Evolutionary conservation across 352 stramenopile genomes (phyloP).

Genomic region (Phytophthora rubi): DNA sequence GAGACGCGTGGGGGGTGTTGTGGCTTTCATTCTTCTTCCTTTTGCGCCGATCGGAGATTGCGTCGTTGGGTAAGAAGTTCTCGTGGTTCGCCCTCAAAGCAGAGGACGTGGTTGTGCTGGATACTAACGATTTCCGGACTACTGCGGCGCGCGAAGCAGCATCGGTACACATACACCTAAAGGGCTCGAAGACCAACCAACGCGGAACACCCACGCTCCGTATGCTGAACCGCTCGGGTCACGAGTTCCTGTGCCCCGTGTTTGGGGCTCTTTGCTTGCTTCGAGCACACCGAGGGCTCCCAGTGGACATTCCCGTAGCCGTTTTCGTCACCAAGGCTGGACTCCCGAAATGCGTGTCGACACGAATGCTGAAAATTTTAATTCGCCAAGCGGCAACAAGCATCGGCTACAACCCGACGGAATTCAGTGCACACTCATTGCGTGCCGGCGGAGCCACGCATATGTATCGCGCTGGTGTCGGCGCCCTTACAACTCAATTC

Average conservation of each 20-base stretch:
- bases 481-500: too few relatives aligned
- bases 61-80: slow-evolving; percentile 2
- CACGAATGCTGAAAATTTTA: background rate
- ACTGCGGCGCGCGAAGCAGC: background rate
- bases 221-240: slow-evolving; percentile 7
- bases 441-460: too few relatives aligned
- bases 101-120: background rate
- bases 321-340: background rate
- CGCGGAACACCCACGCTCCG: background rate
- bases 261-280: slow-evolving; percentile 4
- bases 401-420: background rate
- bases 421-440: too few relatives aligned
- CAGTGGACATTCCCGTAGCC: background rate
- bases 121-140: background rate
- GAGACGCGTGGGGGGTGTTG: slow-evolving; percentile 1
- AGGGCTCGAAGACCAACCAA: slow-evolving; percentile 7
- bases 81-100: slow-evolving; percentile 14
- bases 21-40: slow-evolving; percentile 20
- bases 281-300: background rate
- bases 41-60: slow-evolving; percentile 9
- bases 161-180: background rate
- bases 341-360: background rate
- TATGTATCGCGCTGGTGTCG: background rate
- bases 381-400: background rate
- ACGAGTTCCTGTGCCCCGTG: slow-evolving; percentile 12